Evolutionary conservation across 228 moss, liverwort and hornwort species (phyloP).

Genomic region (Sphagnum magellanicum): DNA sequence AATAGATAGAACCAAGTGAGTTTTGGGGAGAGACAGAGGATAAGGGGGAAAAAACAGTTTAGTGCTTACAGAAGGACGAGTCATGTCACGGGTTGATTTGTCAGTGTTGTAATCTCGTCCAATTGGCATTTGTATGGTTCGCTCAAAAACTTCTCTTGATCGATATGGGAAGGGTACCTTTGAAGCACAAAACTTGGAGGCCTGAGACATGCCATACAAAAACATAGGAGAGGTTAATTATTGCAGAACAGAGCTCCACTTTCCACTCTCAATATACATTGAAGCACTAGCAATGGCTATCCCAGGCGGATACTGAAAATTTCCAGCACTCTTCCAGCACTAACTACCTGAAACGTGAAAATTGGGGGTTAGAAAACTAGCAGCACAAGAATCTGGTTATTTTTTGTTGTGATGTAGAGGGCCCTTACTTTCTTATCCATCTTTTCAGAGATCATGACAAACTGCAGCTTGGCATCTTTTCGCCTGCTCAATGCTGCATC

Average conservation of each 20-base stretch:
- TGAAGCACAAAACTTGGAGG: conserved; percentile 50
- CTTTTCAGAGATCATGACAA: conserved; percentile 83
- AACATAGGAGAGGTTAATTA: not conserved
- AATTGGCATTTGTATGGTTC: conserved; percentile 84
- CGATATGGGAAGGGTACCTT: conserved; percentile 72
- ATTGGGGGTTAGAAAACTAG: too few species aligned
- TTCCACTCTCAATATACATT: not conserved
- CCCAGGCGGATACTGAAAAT: too few species aligned
- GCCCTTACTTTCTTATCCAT: conserved; percentile 68
- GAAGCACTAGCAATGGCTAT: not conserved
- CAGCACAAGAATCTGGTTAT: too few species aligned
- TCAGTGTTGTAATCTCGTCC: conserved; percentile 91
- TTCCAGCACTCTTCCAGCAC: too few species aligned
- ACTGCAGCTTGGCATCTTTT: conserved; percentile 76
- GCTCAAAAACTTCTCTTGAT: conserved; percentile 79
- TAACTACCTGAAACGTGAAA: too few species aligned
- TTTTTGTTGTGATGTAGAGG: too few species aligned
- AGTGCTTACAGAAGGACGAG: conserved; percentile 66
- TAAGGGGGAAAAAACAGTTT: not conserved
- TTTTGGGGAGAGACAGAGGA: too few species aligned
- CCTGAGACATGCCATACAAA: conserved; percentile 27
- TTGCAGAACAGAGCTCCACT: not conserved
- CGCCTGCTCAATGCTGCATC: conserved; percentile 52
- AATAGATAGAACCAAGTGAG: too few species aligned
- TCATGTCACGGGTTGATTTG: conserved; percentile 84